Percentiles rank a stretch among this genome's conserved stretches.
These are phyloP conservation scores for Apocynum venetum DNA, from an alignment of 257 asterid species.

Conservation along the genomic window DNA sequence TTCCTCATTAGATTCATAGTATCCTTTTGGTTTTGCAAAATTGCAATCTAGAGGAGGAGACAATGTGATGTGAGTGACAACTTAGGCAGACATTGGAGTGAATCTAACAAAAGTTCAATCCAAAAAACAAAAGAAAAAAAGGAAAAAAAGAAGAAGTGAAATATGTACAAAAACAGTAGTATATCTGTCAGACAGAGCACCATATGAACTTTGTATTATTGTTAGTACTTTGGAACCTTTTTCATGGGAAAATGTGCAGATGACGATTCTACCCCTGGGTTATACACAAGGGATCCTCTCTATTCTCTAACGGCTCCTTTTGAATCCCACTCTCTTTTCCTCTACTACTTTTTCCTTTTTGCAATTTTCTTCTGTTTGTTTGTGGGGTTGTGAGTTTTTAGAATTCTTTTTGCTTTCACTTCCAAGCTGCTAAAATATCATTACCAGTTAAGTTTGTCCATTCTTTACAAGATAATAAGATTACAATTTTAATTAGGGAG, in stretches of 20 bases:
- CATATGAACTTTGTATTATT: neutral
- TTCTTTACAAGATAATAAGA: no score
- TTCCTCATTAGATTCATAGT: neutral
- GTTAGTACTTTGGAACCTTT: neutral
- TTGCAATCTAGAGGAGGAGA: neutral
- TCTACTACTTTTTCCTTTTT: neutral
- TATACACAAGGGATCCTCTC: neutral
- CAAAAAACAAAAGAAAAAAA: no score
- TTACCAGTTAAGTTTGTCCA: no score
- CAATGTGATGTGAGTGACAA: neutral
- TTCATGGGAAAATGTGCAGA: slow-evolving; percentile 23
- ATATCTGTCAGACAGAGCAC: neutral
- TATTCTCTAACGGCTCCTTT: slow-evolving; percentile 32
- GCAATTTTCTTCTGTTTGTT: neutral
- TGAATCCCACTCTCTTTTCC: neutral
- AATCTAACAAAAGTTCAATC: neutral
- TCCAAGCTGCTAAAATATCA: no score
- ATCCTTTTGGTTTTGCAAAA: no score
- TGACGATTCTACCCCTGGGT: slow-evolving; percentile 28
- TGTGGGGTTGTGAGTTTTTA: neutral
- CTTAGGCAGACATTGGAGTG: neutral
- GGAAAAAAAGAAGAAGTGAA: neutral
- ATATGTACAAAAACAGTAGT: neutral
- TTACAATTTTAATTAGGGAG: no score
- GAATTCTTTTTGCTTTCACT: neutral